phyloP scores from a whole-genome alignment of 164 flowering plant genomes.

The Echeveria elegans region DNA sequence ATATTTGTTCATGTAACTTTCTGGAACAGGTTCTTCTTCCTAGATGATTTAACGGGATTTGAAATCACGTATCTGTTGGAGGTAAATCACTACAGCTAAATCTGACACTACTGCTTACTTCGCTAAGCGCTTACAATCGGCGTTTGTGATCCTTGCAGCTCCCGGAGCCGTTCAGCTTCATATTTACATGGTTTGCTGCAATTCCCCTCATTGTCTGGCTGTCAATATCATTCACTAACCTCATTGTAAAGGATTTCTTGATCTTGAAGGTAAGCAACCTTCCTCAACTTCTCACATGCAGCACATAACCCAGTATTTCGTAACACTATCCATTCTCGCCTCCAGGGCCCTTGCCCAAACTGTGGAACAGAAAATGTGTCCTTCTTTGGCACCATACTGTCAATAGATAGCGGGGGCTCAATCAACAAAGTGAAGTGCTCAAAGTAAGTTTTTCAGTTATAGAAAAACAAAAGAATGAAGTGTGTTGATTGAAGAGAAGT shows the following conservation, averaged over 20 bases:
- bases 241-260: constrained; percentile 68
- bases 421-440: constrained; percentile 67
- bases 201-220: constrained; percentile 65
- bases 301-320: not conserved
- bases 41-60: constrained; percentile 94
- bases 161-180: constrained; percentile 95
- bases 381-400: constrained; percentile 87
- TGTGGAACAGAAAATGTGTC: constrained; percentile 92
- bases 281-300: constrained; percentile 10
- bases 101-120: too few relatives aligned
- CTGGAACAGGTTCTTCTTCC: constrained; percentile 81
- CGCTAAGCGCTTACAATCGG: not conserved
- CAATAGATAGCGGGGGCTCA: constrained; percentile 77
- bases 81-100: constrained; percentile 70
- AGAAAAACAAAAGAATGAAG: too few relatives aligned
- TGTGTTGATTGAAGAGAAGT: too few relatives aligned
- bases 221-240: constrained; percentile 53
- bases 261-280: constrained; percentile 55
- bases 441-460: constrained; percentile 42
- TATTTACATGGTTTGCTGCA: constrained; percentile 99
- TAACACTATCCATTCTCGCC: not conserved
- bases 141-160: constrained; percentile 37
- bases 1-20: too few relatives aligned
- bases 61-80: constrained; percentile 85
- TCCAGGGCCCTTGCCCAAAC: constrained; percentile 90